Percentiles rank a stretch among this genome's conserved stretches.
These are phyloP conservation scores for Xylariales sp. DNA, from an alignment of 2,329 filamentous ascomycete genomes.

Conservation along the genomic window DNA sequence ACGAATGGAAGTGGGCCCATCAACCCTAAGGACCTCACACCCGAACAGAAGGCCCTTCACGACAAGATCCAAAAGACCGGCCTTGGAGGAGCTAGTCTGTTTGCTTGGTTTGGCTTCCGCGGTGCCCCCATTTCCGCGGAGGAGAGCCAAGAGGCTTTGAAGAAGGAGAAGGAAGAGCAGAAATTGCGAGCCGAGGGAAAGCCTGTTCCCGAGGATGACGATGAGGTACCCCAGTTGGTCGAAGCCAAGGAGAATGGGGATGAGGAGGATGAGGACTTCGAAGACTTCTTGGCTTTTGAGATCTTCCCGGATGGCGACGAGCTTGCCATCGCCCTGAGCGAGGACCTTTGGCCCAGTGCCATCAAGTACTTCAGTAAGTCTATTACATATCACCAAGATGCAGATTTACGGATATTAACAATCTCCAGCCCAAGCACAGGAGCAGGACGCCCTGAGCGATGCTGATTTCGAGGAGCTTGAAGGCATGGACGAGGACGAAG, in stretches of 20 bases:
- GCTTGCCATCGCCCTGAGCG: slow-evolving; percentile 72
- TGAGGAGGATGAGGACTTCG: slow-evolving; percentile 54
- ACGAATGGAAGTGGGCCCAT: slow-evolving; percentile 26
- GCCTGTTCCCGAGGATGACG: slow-evolving; percentile 47
- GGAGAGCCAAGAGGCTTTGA: slow-evolving; percentile 60
- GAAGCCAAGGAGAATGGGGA: slow-evolving; percentile 61
- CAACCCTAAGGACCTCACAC: slow-evolving; percentile 32
- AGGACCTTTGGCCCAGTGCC: slow-evolving; percentile 85
- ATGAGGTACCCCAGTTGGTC: slow-evolving; percentile 42
- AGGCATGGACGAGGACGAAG: slow-evolving; percentile 18
- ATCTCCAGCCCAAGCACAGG: slow-evolving; percentile 49
- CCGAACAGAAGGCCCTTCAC: slow-evolving; percentile 45
- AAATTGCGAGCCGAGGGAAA: slow-evolving; percentile 45
- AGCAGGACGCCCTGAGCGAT: slow-evolving; percentile 47
- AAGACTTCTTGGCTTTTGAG: slow-evolving; percentile 67
- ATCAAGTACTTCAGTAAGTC: slow-evolving; percentile 86
- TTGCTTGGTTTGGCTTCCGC: slow-evolving; percentile 81
- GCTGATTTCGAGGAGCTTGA: slow-evolving; percentile 49
- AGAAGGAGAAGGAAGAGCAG: slow-evolving; percentile 57
- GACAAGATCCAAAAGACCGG: slow-evolving; percentile 55
- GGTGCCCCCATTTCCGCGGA: slow-evolving; percentile 66
- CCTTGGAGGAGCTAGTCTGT: slow-evolving; percentile 72
- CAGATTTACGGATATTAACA: too few relatives aligned
- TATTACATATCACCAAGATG: neutral
- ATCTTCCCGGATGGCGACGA: slow-evolving; percentile 87